A percentile compares a stretch with the other conserved stretches of the same genome.
Evolutionary conservation across 108 stramenopile species (phyloP).

Genomic region (Parietichytrium sp.): DNA sequence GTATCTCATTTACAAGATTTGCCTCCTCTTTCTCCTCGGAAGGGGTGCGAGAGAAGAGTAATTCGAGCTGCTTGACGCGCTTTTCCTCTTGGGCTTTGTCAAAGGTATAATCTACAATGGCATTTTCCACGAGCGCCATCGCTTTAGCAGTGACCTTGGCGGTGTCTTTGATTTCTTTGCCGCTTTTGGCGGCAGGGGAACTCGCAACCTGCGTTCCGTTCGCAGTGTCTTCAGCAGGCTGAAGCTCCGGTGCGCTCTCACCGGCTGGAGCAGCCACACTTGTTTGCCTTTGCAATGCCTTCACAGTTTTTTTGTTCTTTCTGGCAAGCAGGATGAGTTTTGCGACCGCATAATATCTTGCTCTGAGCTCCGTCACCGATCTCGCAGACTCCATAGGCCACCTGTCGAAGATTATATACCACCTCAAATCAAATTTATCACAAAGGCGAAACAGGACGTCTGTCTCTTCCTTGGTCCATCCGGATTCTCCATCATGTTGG

Average conservation of each 20-base stretch:
- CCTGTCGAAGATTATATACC: background rate
- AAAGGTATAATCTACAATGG: background rate
- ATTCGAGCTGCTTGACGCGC: conserved; percentile 16
- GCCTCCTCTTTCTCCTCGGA: conserved; percentile 11
- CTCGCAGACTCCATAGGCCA: background rate
- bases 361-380: background rate
- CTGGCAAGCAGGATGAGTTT: conserved; percentile 5
- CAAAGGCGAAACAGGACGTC: conserved; percentile 13
- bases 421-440: background rate
- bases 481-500: background rate
- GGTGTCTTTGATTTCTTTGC: background rate
- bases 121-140: background rate
- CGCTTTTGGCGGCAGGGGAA: background rate
- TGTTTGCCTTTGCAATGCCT: too few species aligned
- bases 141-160: conserved; percentile 24
- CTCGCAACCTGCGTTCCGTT: too few species aligned
- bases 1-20: background rate
- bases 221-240: too few species aligned
- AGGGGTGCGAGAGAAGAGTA: conserved; percentile 8
- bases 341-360: background rate
- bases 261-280: background rate
- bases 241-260: background rate
- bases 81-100: conserved; percentile 13
- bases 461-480: conserved; percentile 2
- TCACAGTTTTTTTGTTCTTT: background rate